phyloP scores from a whole-genome alignment of 176 grass and related monocot genomes.

The Ensete ventricosum region DNA sequence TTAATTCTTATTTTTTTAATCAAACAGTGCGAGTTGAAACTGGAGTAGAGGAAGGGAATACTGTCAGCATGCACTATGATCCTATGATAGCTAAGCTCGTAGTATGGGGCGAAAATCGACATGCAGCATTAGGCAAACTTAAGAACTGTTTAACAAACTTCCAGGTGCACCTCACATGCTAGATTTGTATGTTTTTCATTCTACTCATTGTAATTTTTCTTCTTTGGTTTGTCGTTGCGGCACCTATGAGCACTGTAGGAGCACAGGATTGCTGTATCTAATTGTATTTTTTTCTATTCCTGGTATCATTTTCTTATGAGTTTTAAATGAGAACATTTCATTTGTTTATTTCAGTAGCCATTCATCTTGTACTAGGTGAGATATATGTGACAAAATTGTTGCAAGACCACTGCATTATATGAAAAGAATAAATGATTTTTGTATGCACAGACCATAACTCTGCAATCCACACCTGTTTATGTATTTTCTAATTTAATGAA shows the following conservation, averaged over 20 bases:
- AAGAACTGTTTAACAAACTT: slow-evolving; percentile 77
- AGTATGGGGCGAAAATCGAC: slow-evolving; percentile 81
- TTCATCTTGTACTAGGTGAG: neutral
- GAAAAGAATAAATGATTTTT: neutral
- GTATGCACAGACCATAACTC: neutral
- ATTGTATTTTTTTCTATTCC: neutral
- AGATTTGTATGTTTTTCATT: slow-evolving; percentile 1
- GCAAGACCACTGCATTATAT: neutral
- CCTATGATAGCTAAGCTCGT: slow-evolving; percentile 99
- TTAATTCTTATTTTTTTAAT: neutral
- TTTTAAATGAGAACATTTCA: neutral
- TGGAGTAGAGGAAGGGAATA: slow-evolving; percentile 94
- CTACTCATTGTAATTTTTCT: neutral
- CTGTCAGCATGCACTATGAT: slow-evolving; percentile 97
- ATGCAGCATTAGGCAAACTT: slow-evolving; percentile 71
- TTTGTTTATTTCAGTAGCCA: neutral
- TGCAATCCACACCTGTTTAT: neutral
- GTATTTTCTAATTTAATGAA: neutral
- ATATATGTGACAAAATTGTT: neutral
- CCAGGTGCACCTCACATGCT: slow-evolving; percentile 45
- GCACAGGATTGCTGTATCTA: neutral
- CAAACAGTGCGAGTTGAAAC: slow-evolving; percentile 90
- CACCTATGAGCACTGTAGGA: neutral
- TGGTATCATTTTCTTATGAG: neutral
- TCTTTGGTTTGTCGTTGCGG: neutral